These are phyloP conservation scores for Pseudogymnoascus verrucosus DNA, from an alignment of 2,329 filamentous ascomycete species.

Conservation along the genomic window DNA sequence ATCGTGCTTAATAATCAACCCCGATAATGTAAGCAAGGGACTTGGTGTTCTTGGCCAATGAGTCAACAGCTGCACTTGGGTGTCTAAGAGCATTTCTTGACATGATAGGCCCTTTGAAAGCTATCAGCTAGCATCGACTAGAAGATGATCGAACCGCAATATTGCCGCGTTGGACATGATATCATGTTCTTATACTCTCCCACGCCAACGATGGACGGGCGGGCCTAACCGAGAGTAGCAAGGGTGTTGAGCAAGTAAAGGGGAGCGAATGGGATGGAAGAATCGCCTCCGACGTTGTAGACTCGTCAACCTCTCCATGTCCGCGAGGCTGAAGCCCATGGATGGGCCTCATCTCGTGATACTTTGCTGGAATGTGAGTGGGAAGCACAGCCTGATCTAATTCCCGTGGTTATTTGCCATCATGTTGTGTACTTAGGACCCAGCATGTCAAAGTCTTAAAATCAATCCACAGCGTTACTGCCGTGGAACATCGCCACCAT, in stretches of 20 bases:
- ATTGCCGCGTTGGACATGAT: not conserved
- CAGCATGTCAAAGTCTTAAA: not conserved
- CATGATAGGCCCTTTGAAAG: not conserved
- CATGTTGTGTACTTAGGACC: not conserved
- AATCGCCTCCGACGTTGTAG: not conserved
- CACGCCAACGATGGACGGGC: not conserved
- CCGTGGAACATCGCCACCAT: not conserved
- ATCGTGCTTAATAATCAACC: constrained; percentile 5
- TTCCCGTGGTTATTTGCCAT: not conserved
- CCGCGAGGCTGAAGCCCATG: not conserved
- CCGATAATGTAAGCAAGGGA: not conserved
- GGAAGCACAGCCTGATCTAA: not conserved
- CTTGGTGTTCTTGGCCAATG: not conserved
- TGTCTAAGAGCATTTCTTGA: not conserved
- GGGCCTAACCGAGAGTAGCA: not conserved
- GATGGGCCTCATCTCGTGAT: not conserved
- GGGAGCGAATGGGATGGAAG: not conserved
- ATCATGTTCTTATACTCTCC: not conserved
- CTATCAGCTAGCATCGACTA: not conserved
- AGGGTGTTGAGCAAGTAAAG: constrained; percentile 1
- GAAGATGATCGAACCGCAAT: not conserved
- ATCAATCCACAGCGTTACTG: not conserved
- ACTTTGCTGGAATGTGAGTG: not conserved
- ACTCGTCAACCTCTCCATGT: not conserved
- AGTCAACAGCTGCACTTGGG: not conserved